Evolutionary conservation across 148 eudicot species (phyloP).

Genomic region (Rhododendron vialii): DNA sequence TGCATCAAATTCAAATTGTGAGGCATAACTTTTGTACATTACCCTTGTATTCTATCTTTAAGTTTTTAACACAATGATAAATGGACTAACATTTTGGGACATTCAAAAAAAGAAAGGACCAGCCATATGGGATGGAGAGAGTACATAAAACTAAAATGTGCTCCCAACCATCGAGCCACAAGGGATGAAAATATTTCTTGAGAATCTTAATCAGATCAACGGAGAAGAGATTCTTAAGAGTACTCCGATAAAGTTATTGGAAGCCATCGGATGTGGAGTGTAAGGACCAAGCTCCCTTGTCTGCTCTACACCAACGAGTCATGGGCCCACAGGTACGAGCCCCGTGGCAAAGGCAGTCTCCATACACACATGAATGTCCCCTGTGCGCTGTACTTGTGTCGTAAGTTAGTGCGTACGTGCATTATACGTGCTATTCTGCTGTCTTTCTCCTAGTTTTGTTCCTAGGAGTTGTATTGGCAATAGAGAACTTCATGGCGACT

Average conservation of each 20-base stretch:
- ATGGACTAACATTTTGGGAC: background rate
- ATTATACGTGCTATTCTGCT: background rate
- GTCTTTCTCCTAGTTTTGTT: background rate
- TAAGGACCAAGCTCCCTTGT: background rate
- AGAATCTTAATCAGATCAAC: background rate
- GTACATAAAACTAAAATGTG: background rate
- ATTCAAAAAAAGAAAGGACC: background rate
- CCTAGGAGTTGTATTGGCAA: background rate
- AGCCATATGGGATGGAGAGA: background rate
- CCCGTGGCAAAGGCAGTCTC: background rate
- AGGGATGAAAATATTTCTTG: background rate
- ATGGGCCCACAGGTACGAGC: background rate
- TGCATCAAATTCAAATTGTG: background rate
- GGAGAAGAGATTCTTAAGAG: background rate
- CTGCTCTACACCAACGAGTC: background rate
- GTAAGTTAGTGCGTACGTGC: background rate
- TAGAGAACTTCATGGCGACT: background rate
- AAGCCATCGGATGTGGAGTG: background rate
- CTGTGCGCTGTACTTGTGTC: background rate
- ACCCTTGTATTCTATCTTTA: background rate
- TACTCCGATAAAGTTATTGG: background rate
- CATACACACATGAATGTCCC: background rate
- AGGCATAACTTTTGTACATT: no score
- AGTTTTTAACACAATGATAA: no score
- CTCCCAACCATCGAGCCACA: background rate